Conservation (phyloP, 768 basidiomycete species). For the Flagelloscypha sp. region DNA sequence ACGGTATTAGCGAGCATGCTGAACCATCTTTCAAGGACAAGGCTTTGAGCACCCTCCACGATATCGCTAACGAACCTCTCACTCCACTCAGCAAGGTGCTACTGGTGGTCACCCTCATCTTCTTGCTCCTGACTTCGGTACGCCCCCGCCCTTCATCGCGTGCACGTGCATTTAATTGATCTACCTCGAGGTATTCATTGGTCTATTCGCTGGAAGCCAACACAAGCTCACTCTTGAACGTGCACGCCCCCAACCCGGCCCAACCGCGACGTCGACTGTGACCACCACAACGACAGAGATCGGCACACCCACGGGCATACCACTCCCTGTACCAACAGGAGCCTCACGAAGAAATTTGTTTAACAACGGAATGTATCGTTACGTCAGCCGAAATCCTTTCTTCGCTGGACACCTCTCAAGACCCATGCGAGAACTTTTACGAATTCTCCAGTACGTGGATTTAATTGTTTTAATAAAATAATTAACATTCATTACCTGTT, state of each 20-base stretch:
- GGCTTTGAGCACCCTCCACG: slow-evolving; percentile 29
- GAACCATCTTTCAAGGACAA: slow-evolving; percentile 34
- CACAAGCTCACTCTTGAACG: slow-evolving; percentile 56
- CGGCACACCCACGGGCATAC: slow-evolving; percentile 32
- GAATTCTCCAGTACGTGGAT: slow-evolving; percentile 74
- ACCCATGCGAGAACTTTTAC: slow-evolving; percentile 96
- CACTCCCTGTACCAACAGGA: slow-evolving; percentile 26
- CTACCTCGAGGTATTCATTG: slow-evolving; percentile 63
- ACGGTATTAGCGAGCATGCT: slow-evolving; percentile 16
- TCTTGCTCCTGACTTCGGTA: slow-evolving; percentile 72
- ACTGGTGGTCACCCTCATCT: slow-evolving; percentile 60
- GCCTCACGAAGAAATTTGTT: slow-evolving; percentile 50
- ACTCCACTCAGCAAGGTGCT: slow-evolving; percentile 81
- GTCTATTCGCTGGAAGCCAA: slow-evolving; percentile 85
- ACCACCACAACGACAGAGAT: slow-evolving; percentile 26
- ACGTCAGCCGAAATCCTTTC: slow-evolving; percentile 78
- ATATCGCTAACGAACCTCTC: slow-evolving; percentile 66
- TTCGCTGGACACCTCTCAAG: slow-evolving; percentile 68
- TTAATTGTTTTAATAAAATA: slow-evolving; percentile 2
- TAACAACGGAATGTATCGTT: slow-evolving; percentile 71
- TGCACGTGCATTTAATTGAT: not conserved
- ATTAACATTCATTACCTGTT: no score
- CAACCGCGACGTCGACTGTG: slow-evolving; percentile 11
- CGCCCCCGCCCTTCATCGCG: slow-evolving; percentile 10
- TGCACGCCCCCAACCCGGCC: slow-evolving; percentile 25